These are phyloP conservation scores for Otatea glauca DNA, from an alignment of 176 grass and related monocot species.

Conservation along the genomic window DNA sequence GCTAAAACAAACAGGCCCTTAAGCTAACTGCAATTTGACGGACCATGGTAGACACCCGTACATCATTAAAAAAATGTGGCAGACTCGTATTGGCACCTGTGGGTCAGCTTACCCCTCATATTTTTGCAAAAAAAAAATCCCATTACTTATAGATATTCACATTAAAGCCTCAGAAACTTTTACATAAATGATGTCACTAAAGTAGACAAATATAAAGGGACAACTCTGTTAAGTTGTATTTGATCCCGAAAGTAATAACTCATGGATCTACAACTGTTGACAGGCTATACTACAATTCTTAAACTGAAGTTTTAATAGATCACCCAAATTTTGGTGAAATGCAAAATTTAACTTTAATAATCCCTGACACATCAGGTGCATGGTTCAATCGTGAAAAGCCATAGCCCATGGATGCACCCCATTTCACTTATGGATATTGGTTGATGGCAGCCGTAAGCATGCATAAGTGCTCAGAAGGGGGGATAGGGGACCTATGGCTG, in stretches of 20 bases:
- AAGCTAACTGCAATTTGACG: not conserved
- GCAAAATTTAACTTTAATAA: slow-evolving; percentile 18
- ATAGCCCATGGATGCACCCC: not conserved
- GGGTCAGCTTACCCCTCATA: not conserved
- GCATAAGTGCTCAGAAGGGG: slow-evolving; percentile 8
- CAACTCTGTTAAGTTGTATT: not conserved
- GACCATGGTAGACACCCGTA: not conserved
- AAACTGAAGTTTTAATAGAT: not conserved
- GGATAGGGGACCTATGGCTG: not conserved
- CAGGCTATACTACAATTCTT: not conserved
- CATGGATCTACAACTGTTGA: not conserved
- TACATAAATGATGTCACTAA: not conserved
- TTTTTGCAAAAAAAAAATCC: not conserved
- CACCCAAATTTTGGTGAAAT: not conserved
- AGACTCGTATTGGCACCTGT: not conserved
- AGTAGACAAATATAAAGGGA: not conserved
- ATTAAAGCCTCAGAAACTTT: slow-evolving; percentile 3
- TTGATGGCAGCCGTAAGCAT: slow-evolving; percentile 34
- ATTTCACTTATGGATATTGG: slow-evolving; percentile 7
- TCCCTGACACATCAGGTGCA: not conserved
- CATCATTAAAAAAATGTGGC: not conserved
- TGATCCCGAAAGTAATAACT: slow-evolving; percentile 3
- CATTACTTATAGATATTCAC: slow-evolving; percentile 4
- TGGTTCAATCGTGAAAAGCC: not conserved
- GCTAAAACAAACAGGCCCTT: no score